Evolutionary conservation across 2,329 filamentous ascomycete genomes (phyloP).

Genomic region (Parafenestella ontariensis): DNA sequence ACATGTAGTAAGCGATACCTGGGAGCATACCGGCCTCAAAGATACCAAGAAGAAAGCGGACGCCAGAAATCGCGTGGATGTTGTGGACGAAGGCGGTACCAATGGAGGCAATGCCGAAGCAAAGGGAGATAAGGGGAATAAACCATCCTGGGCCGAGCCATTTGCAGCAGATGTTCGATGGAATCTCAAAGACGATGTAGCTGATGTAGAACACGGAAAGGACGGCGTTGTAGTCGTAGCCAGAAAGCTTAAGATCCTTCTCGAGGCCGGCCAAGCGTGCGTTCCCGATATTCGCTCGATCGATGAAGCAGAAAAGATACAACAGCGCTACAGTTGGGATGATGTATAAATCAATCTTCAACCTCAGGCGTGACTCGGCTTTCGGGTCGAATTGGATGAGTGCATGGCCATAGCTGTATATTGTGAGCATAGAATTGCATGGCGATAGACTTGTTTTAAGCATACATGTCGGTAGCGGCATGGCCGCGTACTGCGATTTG

Average conservation of each 20-base stretch:
- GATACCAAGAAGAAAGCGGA: conserved; percentile 69
- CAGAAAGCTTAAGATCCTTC: conserved; percentile 64
- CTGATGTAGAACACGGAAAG: conserved; percentile 75
- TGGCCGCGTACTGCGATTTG: conserved; percentile 38
- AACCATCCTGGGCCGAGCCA: conserved; percentile 76
- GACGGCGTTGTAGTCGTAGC: conserved; percentile 73
- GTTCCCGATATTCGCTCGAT: conserved; percentile 78
- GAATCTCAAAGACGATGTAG: conserved; percentile 69
- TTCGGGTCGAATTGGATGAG: conserved; percentile 58
- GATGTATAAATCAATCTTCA: conserved; percentile 71
- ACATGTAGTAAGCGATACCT: conserved; percentile 76
- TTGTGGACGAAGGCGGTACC: conserved; percentile 70
- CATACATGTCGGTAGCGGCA: conserved; percentile 42
- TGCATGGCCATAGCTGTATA: conserved; percentile 40
- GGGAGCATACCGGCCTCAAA: conserved; percentile 79
- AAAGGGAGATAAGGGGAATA: conserved; percentile 66
- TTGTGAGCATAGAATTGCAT: conserved; percentile 8
- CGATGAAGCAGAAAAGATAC: conserved; percentile 77
- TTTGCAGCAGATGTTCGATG: conserved; percentile 72
- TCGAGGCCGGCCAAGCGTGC: conserved; percentile 71
- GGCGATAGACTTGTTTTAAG: background rate
- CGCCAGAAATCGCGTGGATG: conserved; percentile 61
- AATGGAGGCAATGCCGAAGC: conserved; percentile 69
- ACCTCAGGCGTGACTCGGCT: conserved; percentile 64
- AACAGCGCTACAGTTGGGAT: conserved; percentile 71